These are phyloP conservation scores for Graphiopsis chlorocephala DNA, from an alignment of 2,329 filamentous ascomycete species.

Conservation along the genomic window DNA sequence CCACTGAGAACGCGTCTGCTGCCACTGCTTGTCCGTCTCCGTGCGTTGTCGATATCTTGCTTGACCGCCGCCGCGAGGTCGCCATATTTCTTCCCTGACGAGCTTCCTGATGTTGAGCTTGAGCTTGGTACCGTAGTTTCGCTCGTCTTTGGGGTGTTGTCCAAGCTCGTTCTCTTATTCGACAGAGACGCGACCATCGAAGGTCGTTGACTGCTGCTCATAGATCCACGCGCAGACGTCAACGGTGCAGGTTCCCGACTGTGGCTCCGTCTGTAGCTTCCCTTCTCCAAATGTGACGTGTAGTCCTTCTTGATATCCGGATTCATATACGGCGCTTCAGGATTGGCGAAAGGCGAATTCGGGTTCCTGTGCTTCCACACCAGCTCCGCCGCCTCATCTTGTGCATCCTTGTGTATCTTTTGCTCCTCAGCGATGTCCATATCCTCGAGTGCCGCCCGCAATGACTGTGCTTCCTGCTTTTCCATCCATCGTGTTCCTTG, in stretches of 20 bases:
- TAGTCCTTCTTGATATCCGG: slow-evolving; percentile 48
- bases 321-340: slow-evolving; percentile 40
- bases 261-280: slow-evolving; percentile 63
- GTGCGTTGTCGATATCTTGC: slow-evolving; percentile 33
- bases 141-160: slow-evolving; percentile 12
- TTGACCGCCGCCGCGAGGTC: slow-evolving; percentile 35
- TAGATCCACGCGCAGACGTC: slow-evolving; percentile 3
- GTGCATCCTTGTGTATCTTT: slow-evolving; percentile 66
- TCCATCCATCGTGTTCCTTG: slow-evolving; percentile 75
- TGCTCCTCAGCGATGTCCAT: slow-evolving; percentile 65
- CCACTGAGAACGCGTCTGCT: slow-evolving; percentile 69
- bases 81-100: slow-evolving; percentile 33
- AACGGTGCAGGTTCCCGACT: slow-evolving; percentile 30
- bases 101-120: neutral
- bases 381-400: slow-evolving; percentile 74
- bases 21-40: slow-evolving; percentile 60
- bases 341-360: slow-evolving; percentile 60
- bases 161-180: slow-evolving; percentile 12
- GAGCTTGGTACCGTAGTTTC: neutral
- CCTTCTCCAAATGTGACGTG: slow-evolving; percentile 64
- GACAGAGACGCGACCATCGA: neutral
- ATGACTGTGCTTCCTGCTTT: slow-evolving; percentile 69
- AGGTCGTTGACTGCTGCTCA: slow-evolving; percentile 16
- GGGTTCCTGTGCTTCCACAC: slow-evolving; percentile 75
- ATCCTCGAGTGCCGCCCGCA: slow-evolving; percentile 71